These are phyloP conservation scores for Brassica balearica DNA, from an alignment of 441 rosid species.

Conservation along the genomic window DNA sequence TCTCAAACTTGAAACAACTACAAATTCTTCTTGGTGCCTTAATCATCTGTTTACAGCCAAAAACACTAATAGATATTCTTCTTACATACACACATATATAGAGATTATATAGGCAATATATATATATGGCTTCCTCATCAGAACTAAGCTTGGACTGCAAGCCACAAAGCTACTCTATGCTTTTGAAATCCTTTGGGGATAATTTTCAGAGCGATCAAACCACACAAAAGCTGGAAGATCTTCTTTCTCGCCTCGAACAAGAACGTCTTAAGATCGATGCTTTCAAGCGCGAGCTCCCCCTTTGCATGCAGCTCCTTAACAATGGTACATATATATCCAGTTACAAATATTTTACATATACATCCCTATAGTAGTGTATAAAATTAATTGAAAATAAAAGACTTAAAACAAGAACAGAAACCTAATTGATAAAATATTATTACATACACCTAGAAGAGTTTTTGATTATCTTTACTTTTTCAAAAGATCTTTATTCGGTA, in stretches of 20 bases:
- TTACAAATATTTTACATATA: conserved; percentile 12
- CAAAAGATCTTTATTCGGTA: conserved; percentile 43
- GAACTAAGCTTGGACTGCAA: conserved; percentile 87
- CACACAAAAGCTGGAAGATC: conserved; percentile 85
- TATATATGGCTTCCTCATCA: conserved; percentile 75
- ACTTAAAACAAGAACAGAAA: conserved; percentile 17
- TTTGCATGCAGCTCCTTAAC: conserved; percentile 98
- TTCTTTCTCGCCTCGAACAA: conserved; percentile 82
- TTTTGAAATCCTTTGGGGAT: conserved; percentile 85
- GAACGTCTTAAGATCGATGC: conserved; percentile 97
- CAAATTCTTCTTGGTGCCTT: conserved; percentile 29
- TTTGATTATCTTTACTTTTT: conserved; percentile 32
- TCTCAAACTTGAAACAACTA: conserved; percentile 23
- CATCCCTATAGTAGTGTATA: background rate
- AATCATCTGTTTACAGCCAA: conserved; percentile 25
- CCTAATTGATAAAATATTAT: conserved; percentile 15
- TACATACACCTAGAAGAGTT: conserved; percentile 19
- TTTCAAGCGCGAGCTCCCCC: conserved; percentile 97
- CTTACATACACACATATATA: background rate
- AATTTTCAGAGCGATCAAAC: conserved; percentile 56
- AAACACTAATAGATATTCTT: conserved; percentile 20
- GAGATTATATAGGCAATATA: conserved; percentile 8
- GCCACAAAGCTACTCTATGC: conserved; percentile 88
- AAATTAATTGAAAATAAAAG: background rate
- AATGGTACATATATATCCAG: conserved; percentile 58